Evolutionary conservation across 2,329 filamentous ascomycete genomes (phyloP).

Genomic region (Colletotrichum destructivum): DNA sequence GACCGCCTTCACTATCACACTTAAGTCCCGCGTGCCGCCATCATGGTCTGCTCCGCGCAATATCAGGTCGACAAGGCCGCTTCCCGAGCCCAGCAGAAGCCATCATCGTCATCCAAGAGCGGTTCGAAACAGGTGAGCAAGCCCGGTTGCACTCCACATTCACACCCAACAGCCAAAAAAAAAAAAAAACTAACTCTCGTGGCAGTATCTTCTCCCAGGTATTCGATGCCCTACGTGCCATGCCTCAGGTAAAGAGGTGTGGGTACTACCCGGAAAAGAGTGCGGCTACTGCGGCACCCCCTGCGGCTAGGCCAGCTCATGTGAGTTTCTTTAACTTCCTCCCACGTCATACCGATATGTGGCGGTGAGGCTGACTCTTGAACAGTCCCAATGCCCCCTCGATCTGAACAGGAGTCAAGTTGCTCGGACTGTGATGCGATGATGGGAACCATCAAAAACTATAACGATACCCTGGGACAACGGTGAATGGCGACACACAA

Average conservation of each 20-base stretch:
- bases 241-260: conserved; percentile 65
- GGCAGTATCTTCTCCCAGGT: conserved; percentile 60
- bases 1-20: conserved; percentile 2
- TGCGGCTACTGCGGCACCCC: conserved; percentile 68
- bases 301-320: conserved; percentile 48
- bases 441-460: conserved; percentile 24
- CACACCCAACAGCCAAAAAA: not conserved
- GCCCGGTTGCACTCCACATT: conserved; percentile 13
- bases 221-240: conserved; percentile 68
- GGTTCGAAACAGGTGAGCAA: conserved; percentile 36
- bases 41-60: conserved; percentile 37
- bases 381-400: conserved; percentile 18
- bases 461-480: conserved; percentile 41
- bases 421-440: conserved; percentile 27
- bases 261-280: conserved; percentile 68
- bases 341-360: conserved; percentile 22
- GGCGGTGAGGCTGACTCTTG: conserved; percentile 32
- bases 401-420: conserved; percentile 21
- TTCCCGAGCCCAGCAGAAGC: conserved; percentile 32
- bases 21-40: not conserved
- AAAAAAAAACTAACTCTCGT: conserved; percentile 27
- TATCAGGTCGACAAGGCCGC: conserved; percentile 36
- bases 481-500: conserved; percentile 38
- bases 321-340: conserved; percentile 30
- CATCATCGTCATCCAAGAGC: conserved; percentile 31